phyloP scores from a whole-genome alignment of 2,329 filamentous ascomycete genomes.

The Macrophomina tecta region DNA sequence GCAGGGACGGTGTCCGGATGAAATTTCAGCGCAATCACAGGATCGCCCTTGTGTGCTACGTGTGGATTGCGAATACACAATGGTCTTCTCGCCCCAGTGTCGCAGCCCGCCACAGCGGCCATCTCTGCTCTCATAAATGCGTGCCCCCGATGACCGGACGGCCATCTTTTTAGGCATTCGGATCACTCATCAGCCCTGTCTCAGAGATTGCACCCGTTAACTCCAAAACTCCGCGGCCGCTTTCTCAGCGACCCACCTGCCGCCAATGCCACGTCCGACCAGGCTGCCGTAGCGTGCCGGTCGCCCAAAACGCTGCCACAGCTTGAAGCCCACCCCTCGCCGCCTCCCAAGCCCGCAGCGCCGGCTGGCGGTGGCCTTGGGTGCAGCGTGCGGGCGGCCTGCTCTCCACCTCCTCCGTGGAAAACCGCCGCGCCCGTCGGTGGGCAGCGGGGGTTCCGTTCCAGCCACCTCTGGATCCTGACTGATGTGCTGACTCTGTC shows the following conservation, averaged over 20 bases:
- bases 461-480: slow-evolving; percentile 6
- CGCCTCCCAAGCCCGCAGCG: slow-evolving; percentile 7
- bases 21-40: slow-evolving; percentile 26
- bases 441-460: slow-evolving; percentile 8
- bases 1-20: slow-evolving; percentile 16
- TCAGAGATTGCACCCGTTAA: slow-evolving; percentile 27
- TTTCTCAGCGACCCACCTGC: slow-evolving; percentile 14
- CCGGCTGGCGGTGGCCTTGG: slow-evolving; percentile 18
- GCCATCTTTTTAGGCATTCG: slow-evolving; percentile 4
- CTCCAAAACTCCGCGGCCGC: slow-evolving; percentile 27
- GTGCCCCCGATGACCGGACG: slow-evolving; percentile 25
- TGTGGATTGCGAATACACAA: background rate
- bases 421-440: slow-evolving; percentile 13
- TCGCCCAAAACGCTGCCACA: background rate
- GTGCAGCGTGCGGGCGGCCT: background rate
- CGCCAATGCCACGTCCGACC: slow-evolving; percentile 22
- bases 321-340: background rate
- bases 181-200: slow-evolving; percentile 24
- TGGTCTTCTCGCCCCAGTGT: background rate
- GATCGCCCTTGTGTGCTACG: slow-evolving; percentile 6
- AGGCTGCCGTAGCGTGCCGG: slow-evolving; percentile 10
- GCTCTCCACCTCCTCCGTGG: background rate
- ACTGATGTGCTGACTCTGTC: slow-evolving; percentile 15
- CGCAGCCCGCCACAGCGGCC: background rate
- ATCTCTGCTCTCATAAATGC: background rate